phyloP scores from a whole-genome alignment of 768 basidiomycete genomes.

The Naganishia vishniacii region DNA sequence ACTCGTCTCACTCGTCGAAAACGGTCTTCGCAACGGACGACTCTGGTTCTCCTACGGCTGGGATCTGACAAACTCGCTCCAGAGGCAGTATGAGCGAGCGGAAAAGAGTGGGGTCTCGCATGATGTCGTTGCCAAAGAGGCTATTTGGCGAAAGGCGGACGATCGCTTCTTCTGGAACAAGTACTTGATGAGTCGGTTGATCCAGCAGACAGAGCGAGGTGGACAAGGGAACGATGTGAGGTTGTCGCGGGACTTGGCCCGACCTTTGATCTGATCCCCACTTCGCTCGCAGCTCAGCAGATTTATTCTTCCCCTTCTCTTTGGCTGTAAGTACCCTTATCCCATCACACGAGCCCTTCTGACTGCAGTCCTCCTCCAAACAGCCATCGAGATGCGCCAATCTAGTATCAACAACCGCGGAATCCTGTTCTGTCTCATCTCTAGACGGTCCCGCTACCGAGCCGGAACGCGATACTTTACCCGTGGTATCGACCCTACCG shows the following conservation, averaged over 20 bases:
- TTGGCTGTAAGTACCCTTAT: conserved; percentile 72
- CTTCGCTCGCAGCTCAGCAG: conserved; percentile 60
- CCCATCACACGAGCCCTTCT: conserved; percentile 15
- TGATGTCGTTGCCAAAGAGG: conserved; percentile 22
- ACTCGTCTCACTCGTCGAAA: conserved; percentile 74
- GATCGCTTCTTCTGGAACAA: conserved; percentile 99
- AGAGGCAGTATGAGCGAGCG: conserved; percentile 64
- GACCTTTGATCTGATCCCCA: background rate
- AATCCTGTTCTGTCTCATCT: conserved; percentile 79
- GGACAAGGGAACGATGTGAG: conserved; percentile 62
- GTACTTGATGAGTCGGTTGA: conserved; percentile 62
- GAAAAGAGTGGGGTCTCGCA: conserved; percentile 54
- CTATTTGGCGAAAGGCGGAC: conserved; percentile 61
- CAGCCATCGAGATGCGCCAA: conserved; percentile 81
- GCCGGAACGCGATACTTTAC: conserved; percentile 97
- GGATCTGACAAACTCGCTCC: conserved; percentile 81
- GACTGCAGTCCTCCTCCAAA: conserved; percentile 8
- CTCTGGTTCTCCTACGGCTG: conserved; percentile 87
- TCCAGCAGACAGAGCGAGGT: conserved; percentile 56
- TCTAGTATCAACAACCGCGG: conserved; percentile 69
- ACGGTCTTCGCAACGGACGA: conserved; percentile 70
- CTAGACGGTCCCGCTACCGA: conserved; percentile 85
- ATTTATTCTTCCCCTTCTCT: conserved; percentile 87
- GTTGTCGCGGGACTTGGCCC: background rate
- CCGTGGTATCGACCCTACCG: conserved; percentile 80